Evolutionary conservation across 768 basidiomycete species (phyloP).

Genomic region (Fibroporia radiculosa): DNA sequence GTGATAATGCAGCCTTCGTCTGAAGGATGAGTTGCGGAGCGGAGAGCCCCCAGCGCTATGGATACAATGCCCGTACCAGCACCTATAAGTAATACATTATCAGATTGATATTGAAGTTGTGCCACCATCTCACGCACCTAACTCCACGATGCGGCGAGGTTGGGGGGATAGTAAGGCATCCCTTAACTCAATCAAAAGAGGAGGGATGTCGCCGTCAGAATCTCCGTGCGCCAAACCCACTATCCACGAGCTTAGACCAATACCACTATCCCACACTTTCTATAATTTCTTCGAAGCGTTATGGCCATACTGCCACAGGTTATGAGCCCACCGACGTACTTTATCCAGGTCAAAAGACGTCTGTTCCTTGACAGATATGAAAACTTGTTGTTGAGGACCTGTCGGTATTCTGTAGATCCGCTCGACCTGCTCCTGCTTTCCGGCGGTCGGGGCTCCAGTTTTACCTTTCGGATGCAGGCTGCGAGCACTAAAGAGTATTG

Average conservation of each 20-base stretch:
- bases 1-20: conserved; percentile 32
- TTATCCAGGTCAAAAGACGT: conserved; percentile 92
- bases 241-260: conserved; percentile 80
- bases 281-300: conserved; percentile 27
- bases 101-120: neutral
- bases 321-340: conserved; percentile 33
- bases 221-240: conserved; percentile 26
- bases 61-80: conserved; percentile 83
- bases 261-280: conserved; percentile 97
- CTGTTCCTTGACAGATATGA: conserved; percentile 60
- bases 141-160: conserved; percentile 48
- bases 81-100: conserved; percentile 34
- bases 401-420: conserved; percentile 36
- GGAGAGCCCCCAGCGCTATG: conserved; percentile 51
- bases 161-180: conserved; percentile 33
- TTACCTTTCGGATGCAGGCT: conserved; percentile 16
- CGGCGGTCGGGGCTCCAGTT: conserved; percentile 6
- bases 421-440: conserved; percentile 65
- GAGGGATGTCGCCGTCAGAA: neutral
- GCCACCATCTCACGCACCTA: conserved; percentile 46
- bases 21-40: conserved; percentile 25
- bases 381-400: conserved; percentile 8
- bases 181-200: conserved; percentile 18
- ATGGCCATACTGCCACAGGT: neutral
- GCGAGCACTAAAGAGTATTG: conserved; percentile 39